Percentiles rank a stretch among this genome's conserved stretches.
phyloP scores from a whole-genome alignment of 1,284 basidiomycete genomes.

The Malassezia pachydermatis region DNA sequence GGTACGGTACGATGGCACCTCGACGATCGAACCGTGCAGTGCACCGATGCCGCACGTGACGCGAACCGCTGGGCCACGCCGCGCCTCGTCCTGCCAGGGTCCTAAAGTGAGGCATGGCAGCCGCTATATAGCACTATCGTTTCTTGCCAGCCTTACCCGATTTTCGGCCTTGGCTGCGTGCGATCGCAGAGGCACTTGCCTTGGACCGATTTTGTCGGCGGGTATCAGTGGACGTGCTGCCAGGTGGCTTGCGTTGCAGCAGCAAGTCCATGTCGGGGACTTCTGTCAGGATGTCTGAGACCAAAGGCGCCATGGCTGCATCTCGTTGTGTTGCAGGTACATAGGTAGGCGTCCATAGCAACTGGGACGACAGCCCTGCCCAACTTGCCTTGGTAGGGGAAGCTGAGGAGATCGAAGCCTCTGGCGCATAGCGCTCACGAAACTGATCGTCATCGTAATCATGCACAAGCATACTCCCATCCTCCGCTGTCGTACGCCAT shows the following conservation, averaged over 20 bases:
- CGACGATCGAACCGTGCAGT: no score
- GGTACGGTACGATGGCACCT: neutral
- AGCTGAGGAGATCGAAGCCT: neutral
- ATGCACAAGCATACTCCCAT: slow-evolving; percentile 5
- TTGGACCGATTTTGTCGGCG: slow-evolving; percentile 1
- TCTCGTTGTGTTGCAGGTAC: neutral
- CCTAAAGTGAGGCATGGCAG: no score
- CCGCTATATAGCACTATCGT: no score
- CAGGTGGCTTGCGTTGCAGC: slow-evolving; percentile 7
- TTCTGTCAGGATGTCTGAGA: neutral
- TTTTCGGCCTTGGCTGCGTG: slow-evolving; percentile 15
- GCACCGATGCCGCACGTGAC: slow-evolving; percentile 3
- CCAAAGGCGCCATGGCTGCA: neutral
- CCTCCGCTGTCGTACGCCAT: slow-evolving; percentile 8
- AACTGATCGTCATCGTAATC: slow-evolving; percentile 12
- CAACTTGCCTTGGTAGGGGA: no score
- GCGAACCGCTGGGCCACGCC: no score
- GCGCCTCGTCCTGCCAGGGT: no score
- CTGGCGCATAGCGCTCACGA: neutral
- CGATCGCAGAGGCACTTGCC: slow-evolving; percentile 1
- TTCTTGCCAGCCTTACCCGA: slow-evolving; percentile 12
- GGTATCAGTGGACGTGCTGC: neutral
- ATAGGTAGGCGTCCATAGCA: slow-evolving; percentile 1
- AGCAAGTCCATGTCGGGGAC: slow-evolving; percentile 9
- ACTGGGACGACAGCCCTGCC: no score